phyloP scores from a whole-genome alignment of 768 basidiomycete genomes.

The Serendipita sp. region DNA sequence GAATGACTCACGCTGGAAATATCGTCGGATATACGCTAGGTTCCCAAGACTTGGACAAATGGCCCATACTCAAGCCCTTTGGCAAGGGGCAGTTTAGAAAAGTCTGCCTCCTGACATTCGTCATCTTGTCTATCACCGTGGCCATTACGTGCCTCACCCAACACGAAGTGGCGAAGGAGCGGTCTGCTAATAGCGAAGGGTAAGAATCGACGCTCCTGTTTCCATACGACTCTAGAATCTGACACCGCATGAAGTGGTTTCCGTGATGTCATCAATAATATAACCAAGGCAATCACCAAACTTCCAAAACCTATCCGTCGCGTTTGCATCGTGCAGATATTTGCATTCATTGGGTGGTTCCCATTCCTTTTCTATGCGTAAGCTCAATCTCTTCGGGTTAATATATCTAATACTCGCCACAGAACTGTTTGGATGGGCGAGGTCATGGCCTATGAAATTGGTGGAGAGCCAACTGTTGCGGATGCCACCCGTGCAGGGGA shows the following conservation, averaged over 20 bases:
- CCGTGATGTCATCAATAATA: slow-evolving; percentile 62
- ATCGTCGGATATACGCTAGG: slow-evolving; percentile 90
- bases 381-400: slow-evolving; percentile 14
- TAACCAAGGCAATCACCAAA: slow-evolving; percentile 49
- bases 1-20: slow-evolving; percentile 94
- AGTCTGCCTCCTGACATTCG: slow-evolving; percentile 74
- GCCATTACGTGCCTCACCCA: slow-evolving; percentile 78
- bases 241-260: slow-evolving; percentile 28
- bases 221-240: not conserved
- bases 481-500: slow-evolving; percentile 68
- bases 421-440: slow-evolving; percentile 91
- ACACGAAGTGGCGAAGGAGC: slow-evolving; percentile 26
- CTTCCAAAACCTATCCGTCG: slow-evolving; percentile 72
- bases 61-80: slow-evolving; percentile 61
- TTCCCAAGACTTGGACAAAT: slow-evolving; percentile 68
- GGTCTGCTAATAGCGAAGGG: not conserved
- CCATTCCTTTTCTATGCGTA: slow-evolving; percentile 89
- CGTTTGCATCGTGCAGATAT: slow-evolving; percentile 86
- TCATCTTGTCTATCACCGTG: slow-evolving; percentile 65
- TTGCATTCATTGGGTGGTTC: slow-evolving; percentile 98
- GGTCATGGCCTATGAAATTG: slow-evolving; percentile 70
- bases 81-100: slow-evolving; percentile 93
- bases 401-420: slow-evolving; percentile 1
- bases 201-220: not conserved
- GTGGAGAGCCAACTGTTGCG: slow-evolving; percentile 61